A percentile compares a stretch with the other conserved stretches of the same genome.
Conservation (phyloP, 2,329 filamentous ascomycete species). For the Macrophomina pseudophaseolina region DNA sequence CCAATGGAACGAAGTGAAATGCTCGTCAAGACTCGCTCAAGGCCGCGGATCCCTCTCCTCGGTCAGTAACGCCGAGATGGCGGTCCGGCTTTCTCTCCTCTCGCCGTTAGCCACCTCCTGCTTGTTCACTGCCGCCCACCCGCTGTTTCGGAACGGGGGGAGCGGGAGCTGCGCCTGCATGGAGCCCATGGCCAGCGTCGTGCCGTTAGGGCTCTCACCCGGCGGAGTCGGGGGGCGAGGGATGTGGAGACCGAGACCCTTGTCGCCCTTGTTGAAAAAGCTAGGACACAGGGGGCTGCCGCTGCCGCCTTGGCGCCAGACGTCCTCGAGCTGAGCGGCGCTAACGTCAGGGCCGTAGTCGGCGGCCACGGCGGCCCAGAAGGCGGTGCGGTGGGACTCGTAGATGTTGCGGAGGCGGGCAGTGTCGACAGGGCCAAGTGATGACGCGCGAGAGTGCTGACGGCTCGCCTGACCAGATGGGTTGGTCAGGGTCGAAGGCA, state of each 20-base stretch:
- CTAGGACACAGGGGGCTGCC: constrained; percentile 21
- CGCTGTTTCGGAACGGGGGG: constrained; percentile 1
- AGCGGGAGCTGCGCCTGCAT: constrained; percentile 17
- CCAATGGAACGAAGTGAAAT: constrained; percentile 11
- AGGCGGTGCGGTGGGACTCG: constrained; percentile 69
- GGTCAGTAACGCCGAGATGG: constrained; percentile 22
- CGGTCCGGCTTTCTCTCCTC: constrained; percentile 20
- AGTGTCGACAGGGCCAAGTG: constrained; percentile 63
- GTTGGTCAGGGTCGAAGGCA: constrained; percentile 47
- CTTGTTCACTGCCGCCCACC: constrained; percentile 12
- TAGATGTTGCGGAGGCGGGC: constrained; percentile 73
- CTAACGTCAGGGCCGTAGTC: constrained; percentile 72
- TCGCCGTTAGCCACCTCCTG: background rate
- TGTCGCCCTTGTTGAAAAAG: constrained; percentile 16
- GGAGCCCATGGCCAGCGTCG: constrained; percentile 8
- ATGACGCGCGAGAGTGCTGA: constrained; percentile 40
- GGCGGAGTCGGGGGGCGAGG: constrained; percentile 24
- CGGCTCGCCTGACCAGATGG: constrained; percentile 43
- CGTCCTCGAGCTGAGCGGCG: constrained; percentile 69
- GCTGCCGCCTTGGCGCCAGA: constrained; percentile 56
- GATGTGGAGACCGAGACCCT: constrained; percentile 16
- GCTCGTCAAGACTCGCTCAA: constrained; percentile 4
- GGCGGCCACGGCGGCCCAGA: constrained; percentile 74
- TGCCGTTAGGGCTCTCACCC: constrained; percentile 20
- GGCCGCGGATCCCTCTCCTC: constrained; percentile 25